phyloP scores from a whole-genome alignment of 768 basidiomycete species.

The Exsudoporus frostii region DNA sequence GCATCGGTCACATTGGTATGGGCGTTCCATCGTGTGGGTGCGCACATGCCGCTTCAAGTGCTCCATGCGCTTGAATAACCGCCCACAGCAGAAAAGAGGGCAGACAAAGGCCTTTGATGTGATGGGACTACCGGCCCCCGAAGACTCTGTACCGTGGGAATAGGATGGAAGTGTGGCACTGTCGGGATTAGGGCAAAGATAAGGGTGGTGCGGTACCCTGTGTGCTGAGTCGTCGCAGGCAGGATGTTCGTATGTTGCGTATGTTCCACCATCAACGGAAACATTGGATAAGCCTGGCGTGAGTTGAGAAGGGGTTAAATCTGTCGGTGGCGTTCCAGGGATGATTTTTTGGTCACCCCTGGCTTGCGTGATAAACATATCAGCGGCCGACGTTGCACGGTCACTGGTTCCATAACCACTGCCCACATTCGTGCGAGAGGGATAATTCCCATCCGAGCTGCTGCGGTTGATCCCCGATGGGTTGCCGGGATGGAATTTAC shows the following conservation, averaged over 20 bases:
- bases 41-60: constrained; percentile 85
- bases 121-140: constrained; percentile 25
- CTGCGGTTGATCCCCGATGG: constrained; percentile 28
- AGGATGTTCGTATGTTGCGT: constrained; percentile 18
- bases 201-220: constrained; percentile 15
- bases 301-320: constrained; percentile 18
- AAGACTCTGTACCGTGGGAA: constrained; percentile 17
- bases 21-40: constrained; percentile 87
- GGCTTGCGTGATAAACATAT: constrained; percentile 65
- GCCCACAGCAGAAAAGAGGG: constrained; percentile 78
- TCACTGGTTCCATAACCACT: constrained; percentile 31
- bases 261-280: constrained; percentile 20
- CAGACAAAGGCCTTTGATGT: constrained; percentile 73
- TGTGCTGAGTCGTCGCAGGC: constrained; percentile 17
- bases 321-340: constrained; percentile 19
- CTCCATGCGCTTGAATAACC: constrained; percentile 89
- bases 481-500: constrained; percentile 29
- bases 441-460: constrained; percentile 21
- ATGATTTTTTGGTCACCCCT: constrained; percentile 45
- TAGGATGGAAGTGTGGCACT: constrained; percentile 17
- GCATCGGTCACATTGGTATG: constrained; percentile 73
- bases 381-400: constrained; percentile 50
- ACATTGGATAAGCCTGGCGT: constrained; percentile 19
- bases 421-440: constrained; percentile 15
- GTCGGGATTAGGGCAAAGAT: constrained; percentile 16